These are phyloP conservation scores for Astrothelium subdiscretum DNA, from an alignment of 495 filamentous ascomycete species.

Conservation along the genomic window DNA sequence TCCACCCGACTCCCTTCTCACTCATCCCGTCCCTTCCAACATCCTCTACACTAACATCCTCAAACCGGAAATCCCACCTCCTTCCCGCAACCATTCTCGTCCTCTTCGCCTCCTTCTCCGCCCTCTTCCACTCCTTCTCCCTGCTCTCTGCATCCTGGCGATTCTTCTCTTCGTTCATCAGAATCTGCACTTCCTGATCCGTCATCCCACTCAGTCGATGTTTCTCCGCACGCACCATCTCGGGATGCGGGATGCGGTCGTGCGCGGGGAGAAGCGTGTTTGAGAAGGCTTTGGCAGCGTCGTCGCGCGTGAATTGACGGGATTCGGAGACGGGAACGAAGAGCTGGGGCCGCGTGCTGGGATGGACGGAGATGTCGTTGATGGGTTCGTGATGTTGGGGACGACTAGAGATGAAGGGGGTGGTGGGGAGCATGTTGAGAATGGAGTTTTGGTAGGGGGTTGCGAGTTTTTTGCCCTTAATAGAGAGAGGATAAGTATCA, in stretches of 20 bases:
- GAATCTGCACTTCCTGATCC: slow-evolving; percentile 29
- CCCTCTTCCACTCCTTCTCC: slow-evolving; percentile 28
- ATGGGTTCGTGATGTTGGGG: slow-evolving; percentile 61
- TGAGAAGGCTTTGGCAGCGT: slow-evolving; percentile 78
- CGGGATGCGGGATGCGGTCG: slow-evolving; percentile 75
- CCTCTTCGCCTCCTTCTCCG: slow-evolving; percentile 31
- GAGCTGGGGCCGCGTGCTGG: slow-evolving; percentile 65
- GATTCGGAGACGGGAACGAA: slow-evolving; percentile 89
- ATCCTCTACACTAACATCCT: slow-evolving; percentile 49
- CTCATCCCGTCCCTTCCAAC: slow-evolving; percentile 41
- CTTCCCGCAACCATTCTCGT: slow-evolving; percentile 38
- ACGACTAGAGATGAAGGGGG: slow-evolving; percentile 22
- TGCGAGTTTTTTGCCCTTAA: slow-evolving; percentile 74
- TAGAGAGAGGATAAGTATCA: too few species aligned
- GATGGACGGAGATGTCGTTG: slow-evolving; percentile 81
- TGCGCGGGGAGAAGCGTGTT: slow-evolving; percentile 69
- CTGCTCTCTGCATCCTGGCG: slow-evolving; percentile 24
- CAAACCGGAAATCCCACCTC: slow-evolving; percentile 73
- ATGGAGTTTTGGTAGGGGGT: slow-evolving; percentile 64
- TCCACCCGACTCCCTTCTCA: slow-evolving; percentile 37
- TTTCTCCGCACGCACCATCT: slow-evolving; percentile 56
- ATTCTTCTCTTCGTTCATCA: slow-evolving; percentile 20
- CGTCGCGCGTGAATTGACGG: slow-evolving; percentile 72
- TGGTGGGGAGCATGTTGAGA: slow-evolving; percentile 64
- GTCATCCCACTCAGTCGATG: slow-evolving; percentile 35